These are phyloP conservation scores for Sambucus nigra DNA, from an alignment of 129 eudicot species.

Conservation along the genomic window DNA sequence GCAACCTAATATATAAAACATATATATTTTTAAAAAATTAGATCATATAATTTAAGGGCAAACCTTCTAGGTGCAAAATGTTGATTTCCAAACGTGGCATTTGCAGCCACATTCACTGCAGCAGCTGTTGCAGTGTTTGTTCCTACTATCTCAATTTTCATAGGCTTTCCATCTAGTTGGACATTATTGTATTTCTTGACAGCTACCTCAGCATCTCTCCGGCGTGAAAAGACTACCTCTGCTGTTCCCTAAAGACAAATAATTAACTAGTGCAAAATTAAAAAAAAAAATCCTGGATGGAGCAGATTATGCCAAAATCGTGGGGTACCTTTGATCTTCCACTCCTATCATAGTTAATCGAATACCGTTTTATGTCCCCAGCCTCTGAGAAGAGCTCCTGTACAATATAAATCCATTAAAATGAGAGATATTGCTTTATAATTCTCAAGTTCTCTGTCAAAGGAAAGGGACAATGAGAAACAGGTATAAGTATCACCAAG, in stretches of 20 bases:
- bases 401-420: conserved; percentile 5
- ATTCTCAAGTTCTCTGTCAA: not conserved
- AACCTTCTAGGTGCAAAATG: too few relatives aligned
- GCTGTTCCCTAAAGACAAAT: conserved; percentile 43
- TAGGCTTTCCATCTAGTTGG: too few relatives aligned
- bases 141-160: too few relatives aligned
- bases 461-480: not conserved
- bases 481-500: not conserved
- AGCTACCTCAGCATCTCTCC: conserved; percentile 47
- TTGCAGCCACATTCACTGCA: too few relatives aligned
- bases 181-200: too few relatives aligned
- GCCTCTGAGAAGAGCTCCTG: conserved; percentile 55
- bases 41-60: too few relatives aligned
- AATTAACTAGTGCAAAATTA: conserved; percentile 5
- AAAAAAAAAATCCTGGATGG: conserved; percentile 10
- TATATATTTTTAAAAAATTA: too few relatives aligned
- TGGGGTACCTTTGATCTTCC: conserved; percentile 53
- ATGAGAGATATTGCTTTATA: not conserved
- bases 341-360: conserved; percentile 51
- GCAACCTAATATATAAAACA: too few relatives aligned
- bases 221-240: conserved; percentile 42
- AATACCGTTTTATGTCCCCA: conserved; percentile 44
- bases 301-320: conserved; percentile 11
- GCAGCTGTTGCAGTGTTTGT: too few relatives aligned
- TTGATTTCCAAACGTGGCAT: too few relatives aligned